Evolutionary conservation across 2,329 filamentous ascomycete species (phyloP).

Genomic region (Xylariaceae sp.): DNA sequence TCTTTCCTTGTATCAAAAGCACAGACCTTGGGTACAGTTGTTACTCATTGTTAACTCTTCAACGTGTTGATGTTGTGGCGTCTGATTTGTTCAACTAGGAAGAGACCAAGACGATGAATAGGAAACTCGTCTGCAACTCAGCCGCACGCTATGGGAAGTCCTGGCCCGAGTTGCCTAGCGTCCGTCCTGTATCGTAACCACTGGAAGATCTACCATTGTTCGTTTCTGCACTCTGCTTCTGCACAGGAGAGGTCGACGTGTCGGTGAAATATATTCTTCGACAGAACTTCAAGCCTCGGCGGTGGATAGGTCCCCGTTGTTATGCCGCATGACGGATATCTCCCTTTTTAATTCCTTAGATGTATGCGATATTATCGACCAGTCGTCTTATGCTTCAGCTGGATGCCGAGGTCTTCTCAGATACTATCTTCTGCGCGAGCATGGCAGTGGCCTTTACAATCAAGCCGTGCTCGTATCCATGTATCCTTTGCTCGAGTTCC

Average conservation of each 20-base stretch:
- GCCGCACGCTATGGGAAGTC: not conserved
- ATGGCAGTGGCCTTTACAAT: conserved; percentile 59
- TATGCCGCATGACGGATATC: not conserved
- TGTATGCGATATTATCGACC: not conserved
- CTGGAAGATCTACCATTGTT: not conserved
- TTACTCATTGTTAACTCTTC: too few relatives aligned
- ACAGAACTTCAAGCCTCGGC: conserved; percentile 3
- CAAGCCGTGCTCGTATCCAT: conserved; percentile 59
- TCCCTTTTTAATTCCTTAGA: conserved; percentile 1
- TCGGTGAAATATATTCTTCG: not conserved
- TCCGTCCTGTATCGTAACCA: not conserved
- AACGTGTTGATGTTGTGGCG: not conserved
- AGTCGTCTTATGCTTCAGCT: conserved; percentile 8
- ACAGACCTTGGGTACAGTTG: too few relatives aligned
- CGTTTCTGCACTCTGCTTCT: not conserved
- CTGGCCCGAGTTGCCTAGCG: not conserved
- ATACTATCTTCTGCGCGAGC: conserved; percentile 24
- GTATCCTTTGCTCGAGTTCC: conserved; percentile 58
- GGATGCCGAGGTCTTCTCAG: conserved; percentile 19
- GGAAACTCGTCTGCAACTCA: not conserved
- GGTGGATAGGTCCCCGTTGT: not conserved
- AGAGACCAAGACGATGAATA: not conserved
- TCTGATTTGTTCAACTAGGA: not conserved
- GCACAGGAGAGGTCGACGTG: not conserved
- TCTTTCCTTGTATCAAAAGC: too few relatives aligned